phyloP scores from a whole-genome alignment of 495 filamentous ascomycete species.

The Penicillium turbatum region DNA sequence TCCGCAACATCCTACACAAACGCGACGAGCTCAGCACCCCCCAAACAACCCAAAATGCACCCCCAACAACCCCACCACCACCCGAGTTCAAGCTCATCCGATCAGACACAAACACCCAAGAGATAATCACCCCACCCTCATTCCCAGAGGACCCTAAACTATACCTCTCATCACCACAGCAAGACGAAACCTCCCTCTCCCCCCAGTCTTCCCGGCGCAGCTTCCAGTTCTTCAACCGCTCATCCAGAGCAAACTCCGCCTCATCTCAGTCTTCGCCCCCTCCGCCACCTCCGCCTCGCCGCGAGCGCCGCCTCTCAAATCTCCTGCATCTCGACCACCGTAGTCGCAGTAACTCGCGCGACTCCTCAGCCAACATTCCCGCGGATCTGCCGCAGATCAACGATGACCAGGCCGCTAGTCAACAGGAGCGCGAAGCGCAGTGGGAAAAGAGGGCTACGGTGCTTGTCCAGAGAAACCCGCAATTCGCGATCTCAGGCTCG shows the following conservation, averaged over 20 bases:
- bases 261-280: slow-evolving; percentile 26
- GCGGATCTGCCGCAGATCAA: slow-evolving; percentile 70
- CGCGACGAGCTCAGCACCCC: slow-evolving; percentile 50
- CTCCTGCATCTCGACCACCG: slow-evolving; percentile 61
- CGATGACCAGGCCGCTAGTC: slow-evolving; percentile 40
- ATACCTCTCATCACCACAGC: background rate
- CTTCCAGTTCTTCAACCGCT: slow-evolving; percentile 47
- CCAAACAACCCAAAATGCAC: background rate
- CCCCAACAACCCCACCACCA: slow-evolving; percentile 27
- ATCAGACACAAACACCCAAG: slow-evolving; percentile 74
- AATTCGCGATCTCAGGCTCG: slow-evolving; percentile 26
- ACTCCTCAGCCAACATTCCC: slow-evolving; percentile 68
- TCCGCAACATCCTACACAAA: slow-evolving; percentile 72
- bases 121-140: slow-evolving; percentile 65
- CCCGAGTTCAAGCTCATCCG: slow-evolving; percentile 82
- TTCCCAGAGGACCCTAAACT: slow-evolving; percentile 37
- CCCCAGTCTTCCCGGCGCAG: slow-evolving; percentile 41
- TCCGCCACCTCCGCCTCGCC: slow-evolving; percentile 15
- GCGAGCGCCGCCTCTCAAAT: slow-evolving; percentile 58
- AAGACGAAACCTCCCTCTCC: slow-evolving; percentile 13
- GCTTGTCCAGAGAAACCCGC: slow-evolving; percentile 63
- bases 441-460: slow-evolving; percentile 93
- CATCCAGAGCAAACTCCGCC: slow-evolving; percentile 38
- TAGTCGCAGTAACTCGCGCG: slow-evolving; percentile 48
- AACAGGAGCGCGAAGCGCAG: slow-evolving; percentile 50